Base-by-base conservation (phyloP, 78 protist species). In the Paratrimastix pyriformis region DNA sequence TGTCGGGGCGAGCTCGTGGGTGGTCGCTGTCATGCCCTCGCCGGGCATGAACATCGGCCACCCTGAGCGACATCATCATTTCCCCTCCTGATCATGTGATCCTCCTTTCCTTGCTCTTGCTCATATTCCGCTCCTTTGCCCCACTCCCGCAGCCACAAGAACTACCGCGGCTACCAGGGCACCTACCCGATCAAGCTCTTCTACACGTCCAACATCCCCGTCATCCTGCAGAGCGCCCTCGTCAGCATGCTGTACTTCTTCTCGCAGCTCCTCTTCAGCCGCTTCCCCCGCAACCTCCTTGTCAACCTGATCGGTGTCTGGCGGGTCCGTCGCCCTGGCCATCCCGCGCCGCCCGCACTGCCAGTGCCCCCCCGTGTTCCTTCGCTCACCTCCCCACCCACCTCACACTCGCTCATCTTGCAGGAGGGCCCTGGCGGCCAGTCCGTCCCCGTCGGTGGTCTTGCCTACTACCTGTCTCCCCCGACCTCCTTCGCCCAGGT, bases 161-260 rank as follows among this genome's bases (percentile, higher is more conserved):
- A 48, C 40, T 1, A 45, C 33, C 80, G 84, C 37, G 84, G 84
- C 45, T 38, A 42, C 48, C 70, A 74, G 57, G 94, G 89, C 32
- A 39, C 85, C 4, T 94, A 96, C 90, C 98, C 98, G 64, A 96
- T 97, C 88, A 96, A 96, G 84, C 90, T 97, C 66, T 96, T 97
- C 93, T 97, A 97, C 95, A 97, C 99, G 29, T 87, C 97, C 64
- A 97, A 95, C 92, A 96, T 95, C 77, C 99, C 99, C 66, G 92
- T 96, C 87, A 95, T 96, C 83, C 89, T 97, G 54, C 99, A 96
- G 86, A 75, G 93, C 29, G 98, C 99, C 52, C 85, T 96, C 40
- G 89, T 92, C 32, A 81, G 94, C 80, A 90, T 96, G 88, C 73
- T 94, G 46, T 94, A 87, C 87, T 86, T 96, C 86, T 29, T 97